A percentile compares a stretch with the other conserved stretches of the same genome.
phyloP scores from a whole-genome alignment of 495 filamentous ascomycete species.

The Pyronema domesticum region DNA sequence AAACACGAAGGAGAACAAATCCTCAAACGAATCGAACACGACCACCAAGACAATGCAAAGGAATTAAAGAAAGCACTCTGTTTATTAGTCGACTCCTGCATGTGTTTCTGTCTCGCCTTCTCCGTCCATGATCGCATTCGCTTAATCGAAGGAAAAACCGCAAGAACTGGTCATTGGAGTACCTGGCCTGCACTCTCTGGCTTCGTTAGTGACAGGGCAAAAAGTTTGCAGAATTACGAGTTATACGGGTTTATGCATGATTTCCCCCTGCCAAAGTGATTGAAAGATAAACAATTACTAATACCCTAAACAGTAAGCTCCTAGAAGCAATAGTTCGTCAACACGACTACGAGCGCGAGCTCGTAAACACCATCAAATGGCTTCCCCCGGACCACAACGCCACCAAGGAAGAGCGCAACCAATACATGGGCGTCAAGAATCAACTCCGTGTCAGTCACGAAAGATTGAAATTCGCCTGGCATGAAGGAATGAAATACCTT shows the following conservation, averaged over 20 bases:
- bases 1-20: conserved; percentile 22
- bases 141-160: conserved; percentile 10
- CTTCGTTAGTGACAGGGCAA: conserved; percentile 19
- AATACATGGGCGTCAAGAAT: conserved; percentile 13
- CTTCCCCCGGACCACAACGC: conserved; percentile 15
- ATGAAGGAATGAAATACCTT: conserved; percentile 16
- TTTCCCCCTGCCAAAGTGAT: too few species aligned
- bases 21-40: conserved; percentile 7
- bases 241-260: not conserved
- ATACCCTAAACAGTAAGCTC: conserved; percentile 12
- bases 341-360: conserved; percentile 19
- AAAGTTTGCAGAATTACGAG: not conserved
- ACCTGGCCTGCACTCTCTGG: conserved; percentile 22
- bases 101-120: conserved; percentile 24
- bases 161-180: conserved; percentile 16
- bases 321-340: conserved; percentile 22
- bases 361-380: conserved; percentile 18
- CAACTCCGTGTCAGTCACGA: conserved; percentile 3
- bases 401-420: conserved; percentile 10
- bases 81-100: conserved; percentile 15
- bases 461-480: conserved; percentile 12
- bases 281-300: too few species aligned
- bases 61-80: conserved; percentile 14
- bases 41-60: conserved; percentile 6
- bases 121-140: conserved; percentile 18